Percentiles rank a stretch among this genome's conserved stretches.
These are phyloP conservation scores for Astrothelium subdiscretum DNA, from an alignment of 495 filamentous ascomycete species.

Conservation along the genomic window DNA sequence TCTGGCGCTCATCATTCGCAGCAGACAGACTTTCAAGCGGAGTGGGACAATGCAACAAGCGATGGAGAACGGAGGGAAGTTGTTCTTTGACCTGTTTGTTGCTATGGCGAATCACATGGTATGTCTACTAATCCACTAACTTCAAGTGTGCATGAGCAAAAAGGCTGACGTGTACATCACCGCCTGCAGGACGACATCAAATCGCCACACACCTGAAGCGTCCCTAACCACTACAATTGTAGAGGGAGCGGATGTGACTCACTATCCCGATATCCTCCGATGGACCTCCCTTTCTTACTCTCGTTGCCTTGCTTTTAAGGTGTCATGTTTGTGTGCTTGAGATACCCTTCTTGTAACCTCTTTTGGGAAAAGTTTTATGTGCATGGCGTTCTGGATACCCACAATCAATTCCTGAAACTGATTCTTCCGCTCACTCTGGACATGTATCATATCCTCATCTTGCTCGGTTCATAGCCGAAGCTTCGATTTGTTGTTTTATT, in stretches of 20 bases:
- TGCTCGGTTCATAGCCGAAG: neutral
- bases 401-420: neutral
- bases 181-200: constrained; percentile 13
- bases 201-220: constrained; percentile 2
- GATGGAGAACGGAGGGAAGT: constrained; percentile 74
- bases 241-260: neutral
- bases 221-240: neutral
- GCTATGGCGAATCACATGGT: constrained; percentile 83
- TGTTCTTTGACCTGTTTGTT: constrained; percentile 92
- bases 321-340: neutral
- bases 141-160: neutral
- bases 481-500: neutral
- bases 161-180: neutral
- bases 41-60: constrained; percentile 95
- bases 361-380: neutral
- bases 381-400: constrained; percentile 2
- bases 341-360: constrained; percentile 12
- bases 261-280: neutral
- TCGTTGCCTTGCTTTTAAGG: neutral
- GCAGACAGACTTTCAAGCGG: constrained; percentile 73
- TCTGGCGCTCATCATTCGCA: constrained; percentile 80
- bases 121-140: constrained; percentile 7
- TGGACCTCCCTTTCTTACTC: constrained; percentile 3
- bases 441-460: neutral
- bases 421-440: neutral